Percentiles rank a stretch among this genome's conserved stretches.
Evolutionary conservation across 2,329 filamentous ascomycete species (phyloP).

Genomic region (Orbilia oligospora): DNA sequence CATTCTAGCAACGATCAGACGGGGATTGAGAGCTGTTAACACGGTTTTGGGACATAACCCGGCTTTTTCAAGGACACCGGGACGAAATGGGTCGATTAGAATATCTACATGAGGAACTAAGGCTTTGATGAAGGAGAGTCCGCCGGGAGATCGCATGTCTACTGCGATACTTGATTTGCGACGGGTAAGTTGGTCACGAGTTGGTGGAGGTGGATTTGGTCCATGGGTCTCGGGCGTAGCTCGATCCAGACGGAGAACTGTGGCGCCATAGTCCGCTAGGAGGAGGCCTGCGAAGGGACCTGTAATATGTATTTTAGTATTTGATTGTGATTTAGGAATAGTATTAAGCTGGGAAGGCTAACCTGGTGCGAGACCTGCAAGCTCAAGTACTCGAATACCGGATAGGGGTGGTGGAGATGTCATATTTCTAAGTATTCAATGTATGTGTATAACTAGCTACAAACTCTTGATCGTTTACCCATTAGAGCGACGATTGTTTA

Average conservation of each 20-base stretch:
- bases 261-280: constrained; percentile 89
- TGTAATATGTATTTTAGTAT: constrained; percentile 69
- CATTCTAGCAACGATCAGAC: constrained; percentile 85
- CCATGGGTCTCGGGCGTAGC: constrained; percentile 63
- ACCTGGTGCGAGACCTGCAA: constrained; percentile 73
- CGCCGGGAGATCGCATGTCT: constrained; percentile 79
- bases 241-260: constrained; percentile 88
- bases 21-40: constrained; percentile 75
- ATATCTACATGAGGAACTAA: constrained; percentile 79
- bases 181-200: constrained; percentile 81
- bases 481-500: background rate
- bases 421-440: constrained; percentile 20
- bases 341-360: constrained; percentile 45
- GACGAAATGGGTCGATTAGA: constrained; percentile 92
- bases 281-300: constrained; percentile 72
- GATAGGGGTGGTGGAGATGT: constrained; percentile 69
- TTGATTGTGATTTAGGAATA: background rate
- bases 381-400: constrained; percentile 74
- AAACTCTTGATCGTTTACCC: background rate
- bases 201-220: constrained; percentile 68
- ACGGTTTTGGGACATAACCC: constrained; percentile 80
- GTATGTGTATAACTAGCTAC: background rate
- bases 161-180: constrained; percentile 85
- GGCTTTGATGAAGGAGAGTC: constrained; percentile 76
- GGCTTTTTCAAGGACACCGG: constrained; percentile 88